Evolutionary conservation across 208 protist genomes (phyloP).

Genomic region (Crithidia mellificae): DNA sequence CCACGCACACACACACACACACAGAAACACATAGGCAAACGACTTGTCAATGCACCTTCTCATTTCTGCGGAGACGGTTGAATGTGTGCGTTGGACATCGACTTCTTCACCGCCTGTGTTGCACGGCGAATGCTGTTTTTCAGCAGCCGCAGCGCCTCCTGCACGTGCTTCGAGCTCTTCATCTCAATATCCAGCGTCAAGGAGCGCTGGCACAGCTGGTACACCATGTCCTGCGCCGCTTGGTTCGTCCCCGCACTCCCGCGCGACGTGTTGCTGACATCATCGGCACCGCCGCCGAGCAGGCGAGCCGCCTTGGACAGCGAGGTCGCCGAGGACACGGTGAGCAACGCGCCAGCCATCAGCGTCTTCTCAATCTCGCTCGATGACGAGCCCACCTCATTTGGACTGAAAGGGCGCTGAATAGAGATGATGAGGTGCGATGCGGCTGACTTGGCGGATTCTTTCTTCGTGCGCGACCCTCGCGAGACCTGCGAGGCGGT

Average conservation of each 20-base stretch:
- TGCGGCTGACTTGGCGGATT: conserved; percentile 15
- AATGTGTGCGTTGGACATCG: conserved; percentile 36
- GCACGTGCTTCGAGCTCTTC: conserved; percentile 42
- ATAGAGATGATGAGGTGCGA: conserved; percentile 52
- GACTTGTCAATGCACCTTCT: too few relatives aligned
- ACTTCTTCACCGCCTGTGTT: conserved; percentile 46
- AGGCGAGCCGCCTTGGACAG: conserved; percentile 25
- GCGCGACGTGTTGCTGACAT: conserved; percentile 32
- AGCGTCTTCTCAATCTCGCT: conserved; percentile 43
- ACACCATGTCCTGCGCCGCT: conserved; percentile 28
- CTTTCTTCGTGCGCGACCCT: conserved; percentile 19
- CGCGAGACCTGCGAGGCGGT: conserved; percentile 8
- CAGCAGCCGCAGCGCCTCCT: conserved; percentile 40
- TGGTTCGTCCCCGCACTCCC: conserved; percentile 17
- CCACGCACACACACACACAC: too few relatives aligned
- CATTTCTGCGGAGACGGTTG: neutral
- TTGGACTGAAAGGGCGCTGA: conserved; percentile 43
- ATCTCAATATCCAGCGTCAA: conserved; percentile 48
- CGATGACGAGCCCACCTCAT: conserved; percentile 55
- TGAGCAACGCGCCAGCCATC: conserved; percentile 29
- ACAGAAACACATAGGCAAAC: too few relatives aligned
- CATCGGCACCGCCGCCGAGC: conserved; percentile 17
- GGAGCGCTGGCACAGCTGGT: conserved; percentile 27
- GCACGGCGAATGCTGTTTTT: conserved; percentile 39
- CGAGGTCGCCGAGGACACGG: conserved; percentile 15